Base-by-base conservation (phyloP, 1,284 basidiomycete genomes). In the Lentinus polychrous region DNA sequence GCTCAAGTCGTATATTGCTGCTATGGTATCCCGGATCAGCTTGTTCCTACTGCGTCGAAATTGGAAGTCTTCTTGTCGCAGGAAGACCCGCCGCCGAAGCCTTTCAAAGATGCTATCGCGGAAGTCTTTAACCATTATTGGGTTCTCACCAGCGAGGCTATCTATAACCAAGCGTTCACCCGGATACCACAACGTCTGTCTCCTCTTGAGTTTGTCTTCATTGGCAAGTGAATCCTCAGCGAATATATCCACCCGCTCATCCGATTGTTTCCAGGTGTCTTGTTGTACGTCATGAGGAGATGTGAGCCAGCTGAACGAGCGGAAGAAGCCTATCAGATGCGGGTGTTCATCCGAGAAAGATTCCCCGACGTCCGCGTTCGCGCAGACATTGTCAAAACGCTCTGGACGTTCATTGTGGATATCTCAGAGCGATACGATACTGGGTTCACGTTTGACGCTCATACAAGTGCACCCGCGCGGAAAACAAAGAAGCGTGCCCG, bases 151-250 rank as follows among this genome's bases (percentile, higher is more conserved):
- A 56, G 56, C 17, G 59, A 69, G 12, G 33, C 55, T 0, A 49
- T 52, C 4, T 61, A 74, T 23, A 73, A 72, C 35, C 46, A 56
- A 17, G 74, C 65, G 0, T 82, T 86, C 55, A 66, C 56, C 20
- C 66, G 70, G 18, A 73, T 84, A 17, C 63, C 68, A 45, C 71
- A 74, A 48, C 73, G 79, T n/a, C 70, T 87, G 24, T 79, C 86
- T 0, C 86, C 86, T 1, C 76, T 81, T 8, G 85, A 88, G 61
- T 87, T 88, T 59, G 75, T 85, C 22, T 88, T 83, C 64, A 78
- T 84, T 33, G 84, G 84, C 83, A n/a, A 23, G 47, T 36, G 17
- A 24, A 69, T 55, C 42, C 18, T 22, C 22, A 10, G 1, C 7
- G 22, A 37, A 8, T 32, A n/a, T 8, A 40, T 12, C n/a, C 8